phyloP scores from a whole-genome alignment of 2,329 filamentous ascomycete genomes.

The Gaeumannomyces tritici region DNA sequence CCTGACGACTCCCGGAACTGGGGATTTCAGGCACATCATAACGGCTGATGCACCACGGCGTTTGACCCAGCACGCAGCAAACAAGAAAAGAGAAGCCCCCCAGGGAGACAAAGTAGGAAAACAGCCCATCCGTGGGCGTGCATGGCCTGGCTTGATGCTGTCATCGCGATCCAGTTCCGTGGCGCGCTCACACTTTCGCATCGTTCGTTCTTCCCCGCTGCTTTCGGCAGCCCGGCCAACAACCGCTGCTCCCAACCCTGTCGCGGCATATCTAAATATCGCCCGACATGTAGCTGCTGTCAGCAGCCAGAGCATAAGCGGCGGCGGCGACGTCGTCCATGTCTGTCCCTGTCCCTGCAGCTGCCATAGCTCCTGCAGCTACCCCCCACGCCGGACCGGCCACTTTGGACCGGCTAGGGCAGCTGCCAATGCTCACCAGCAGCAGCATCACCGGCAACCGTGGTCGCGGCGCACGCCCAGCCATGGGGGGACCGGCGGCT shows the following conservation, averaged over 20 bases:
- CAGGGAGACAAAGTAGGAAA: neutral
- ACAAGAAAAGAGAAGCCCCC: neutral
- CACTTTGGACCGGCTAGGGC: neutral
- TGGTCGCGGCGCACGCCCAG: neutral
- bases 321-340: no score
- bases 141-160: conserved; percentile 2
- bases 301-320: neutral
- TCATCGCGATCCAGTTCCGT: neutral
- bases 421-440: neutral
- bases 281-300: neutral
- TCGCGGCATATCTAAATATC: neutral
- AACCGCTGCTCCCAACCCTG: neutral
- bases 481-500: neutral
- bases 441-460: neutral
- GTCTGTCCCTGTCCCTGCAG: no score
- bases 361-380: neutral
- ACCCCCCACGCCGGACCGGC: neutral
- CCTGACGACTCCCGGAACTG: neutral
- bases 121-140: neutral
- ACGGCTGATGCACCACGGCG: neutral
- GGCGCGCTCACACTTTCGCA: conserved; percentile 9
- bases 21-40: neutral
- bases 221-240: neutral
- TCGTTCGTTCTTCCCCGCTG: conserved; percentile 7
- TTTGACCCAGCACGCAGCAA: no score